Evolutionary conservation across 768 basidiomycete genomes (phyloP), one percentile per base, ranked within the genome.

Genomic region (Candolleomyces efflorescens): DNA sequence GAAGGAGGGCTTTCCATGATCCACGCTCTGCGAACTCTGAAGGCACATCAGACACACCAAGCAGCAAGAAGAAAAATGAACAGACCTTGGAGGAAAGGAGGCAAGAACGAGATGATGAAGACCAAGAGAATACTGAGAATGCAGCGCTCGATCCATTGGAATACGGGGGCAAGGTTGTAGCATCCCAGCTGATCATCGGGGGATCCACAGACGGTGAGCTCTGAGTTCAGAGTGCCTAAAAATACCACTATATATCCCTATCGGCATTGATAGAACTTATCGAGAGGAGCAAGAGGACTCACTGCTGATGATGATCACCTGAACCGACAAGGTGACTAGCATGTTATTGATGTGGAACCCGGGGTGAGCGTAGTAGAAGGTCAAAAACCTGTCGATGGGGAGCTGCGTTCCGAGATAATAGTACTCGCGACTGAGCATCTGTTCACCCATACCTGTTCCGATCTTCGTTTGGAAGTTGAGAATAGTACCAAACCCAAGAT

Each of bases 331-430:
- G 68, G 98, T 99, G 73, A 99, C 90, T 69, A 98, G 78, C 85
- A 98, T 98, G 72, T 98, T 99, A 82, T 99, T 98, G 78, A 99
- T 96, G 69, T 98, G 97, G 88, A 99, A 99, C 54, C 93, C 97
- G 45, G 97, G 97, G 71, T 98, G 97, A 48, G 93, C 95, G 64
- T 99, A 99, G 78, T 99, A 98, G 82, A 98, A 99, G 51, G 97
- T 99, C 73, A 99, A 77, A 86, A 99, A 99, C 46, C 97, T 87
- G 71, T 99, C 97, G 69, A 98, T 88, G 38, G 97, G 95, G 54
- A 99, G 83, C 69, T 98, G 97, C 22, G 97, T 99, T 26, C 97
- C 97, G 61, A 99, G 75, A 67, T 98, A 98, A 73, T 99, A 99
- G 71, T 99, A 98, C 74, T 98, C 97, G 61, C 97, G 86, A 75